Percentiles rank a stretch among this genome's conserved stretches.
phyloP scores from a whole-genome alignment of 2,329 filamentous ascomycete genomes.

The Hymenoscyphus fraxineus region DNA sequence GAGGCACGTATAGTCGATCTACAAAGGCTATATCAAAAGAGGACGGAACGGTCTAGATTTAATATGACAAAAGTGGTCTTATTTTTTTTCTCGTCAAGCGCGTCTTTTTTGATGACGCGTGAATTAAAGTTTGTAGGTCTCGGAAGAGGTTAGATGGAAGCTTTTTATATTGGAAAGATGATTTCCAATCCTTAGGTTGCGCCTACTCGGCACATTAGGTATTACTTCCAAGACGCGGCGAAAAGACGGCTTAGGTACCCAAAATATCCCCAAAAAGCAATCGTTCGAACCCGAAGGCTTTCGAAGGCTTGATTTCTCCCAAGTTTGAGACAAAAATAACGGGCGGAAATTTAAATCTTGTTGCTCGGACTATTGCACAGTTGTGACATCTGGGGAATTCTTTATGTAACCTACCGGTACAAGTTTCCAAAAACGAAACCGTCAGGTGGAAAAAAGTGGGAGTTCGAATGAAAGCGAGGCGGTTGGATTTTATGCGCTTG shows the following conservation, averaged over 20 bases:
- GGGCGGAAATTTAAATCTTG: not conserved
- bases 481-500: not conserved
- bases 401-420: not conserved
- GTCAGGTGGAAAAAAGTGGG: not conserved
- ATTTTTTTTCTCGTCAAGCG: not conserved
- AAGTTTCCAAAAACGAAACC: not conserved
- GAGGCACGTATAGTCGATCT: constrained; percentile 3
- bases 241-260: not conserved
- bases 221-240: not conserved
- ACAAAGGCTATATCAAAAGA: not conserved
- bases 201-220: too few species aligned
- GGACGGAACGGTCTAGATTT: not conserved
- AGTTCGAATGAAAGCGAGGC: not conserved
- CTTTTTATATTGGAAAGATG: not conserved
- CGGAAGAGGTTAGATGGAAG: not conserved
- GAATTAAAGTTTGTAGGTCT: not conserved
- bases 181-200: not conserved
- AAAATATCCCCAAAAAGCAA: not conserved
- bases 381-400: not conserved
- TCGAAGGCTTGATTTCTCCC: not conserved
- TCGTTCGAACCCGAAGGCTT: not conserved
- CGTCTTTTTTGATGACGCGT: not conserved
- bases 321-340: not conserved
- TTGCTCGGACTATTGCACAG: not conserved
- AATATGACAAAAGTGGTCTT: not conserved